Conservation (phyloP, 1,284 basidiomycete genomes). For the Pseudozyma hubeiensis region DNA sequence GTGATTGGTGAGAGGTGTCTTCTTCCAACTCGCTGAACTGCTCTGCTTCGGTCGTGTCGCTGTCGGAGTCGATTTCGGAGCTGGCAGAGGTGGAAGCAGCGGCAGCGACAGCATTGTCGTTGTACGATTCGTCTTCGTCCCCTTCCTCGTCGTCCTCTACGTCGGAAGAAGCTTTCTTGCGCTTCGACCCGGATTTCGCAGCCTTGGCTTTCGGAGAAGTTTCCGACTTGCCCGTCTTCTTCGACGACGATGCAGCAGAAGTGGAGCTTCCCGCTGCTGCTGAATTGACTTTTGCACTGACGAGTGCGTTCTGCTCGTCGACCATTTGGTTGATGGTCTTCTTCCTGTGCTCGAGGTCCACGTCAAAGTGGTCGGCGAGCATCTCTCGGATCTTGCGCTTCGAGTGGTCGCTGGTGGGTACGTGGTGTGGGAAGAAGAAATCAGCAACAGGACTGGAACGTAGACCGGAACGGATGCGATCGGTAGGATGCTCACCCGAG, state of each 20-base stretch:
- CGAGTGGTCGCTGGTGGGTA: constrained; percentile 15
- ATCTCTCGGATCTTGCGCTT: constrained; percentile 26
- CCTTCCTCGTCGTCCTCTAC: constrained; percentile 5
- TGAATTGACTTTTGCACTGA: constrained; percentile 1
- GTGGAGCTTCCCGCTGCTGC: constrained; percentile 5
- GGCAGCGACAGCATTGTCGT: background rate
- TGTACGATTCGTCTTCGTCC: background rate
- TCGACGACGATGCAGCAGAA: constrained; percentile 11
- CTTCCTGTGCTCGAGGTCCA: constrained; percentile 31
- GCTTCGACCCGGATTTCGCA: constrained; percentile 9
- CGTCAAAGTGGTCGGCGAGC: constrained; percentile 29
- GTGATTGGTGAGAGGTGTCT: constrained; percentile 17
- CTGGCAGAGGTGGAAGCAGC: background rate
- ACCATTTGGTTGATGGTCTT: constrained; percentile 20
- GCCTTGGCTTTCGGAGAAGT: background rate
- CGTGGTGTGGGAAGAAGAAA: background rate
- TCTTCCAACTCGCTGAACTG: constrained; percentile 46
- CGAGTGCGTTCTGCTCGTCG: constrained; percentile 12
- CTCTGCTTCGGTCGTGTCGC: background rate
- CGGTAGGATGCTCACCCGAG: constrained; percentile 17
- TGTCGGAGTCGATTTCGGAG: background rate
- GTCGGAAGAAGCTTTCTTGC: constrained; percentile 6
- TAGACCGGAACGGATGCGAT: too few relatives aligned
- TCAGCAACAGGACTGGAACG: too few relatives aligned
- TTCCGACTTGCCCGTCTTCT: background rate